phyloP scores from a whole-genome alignment of 257 asterid species.

The Przewalskia tangutica region DNA sequence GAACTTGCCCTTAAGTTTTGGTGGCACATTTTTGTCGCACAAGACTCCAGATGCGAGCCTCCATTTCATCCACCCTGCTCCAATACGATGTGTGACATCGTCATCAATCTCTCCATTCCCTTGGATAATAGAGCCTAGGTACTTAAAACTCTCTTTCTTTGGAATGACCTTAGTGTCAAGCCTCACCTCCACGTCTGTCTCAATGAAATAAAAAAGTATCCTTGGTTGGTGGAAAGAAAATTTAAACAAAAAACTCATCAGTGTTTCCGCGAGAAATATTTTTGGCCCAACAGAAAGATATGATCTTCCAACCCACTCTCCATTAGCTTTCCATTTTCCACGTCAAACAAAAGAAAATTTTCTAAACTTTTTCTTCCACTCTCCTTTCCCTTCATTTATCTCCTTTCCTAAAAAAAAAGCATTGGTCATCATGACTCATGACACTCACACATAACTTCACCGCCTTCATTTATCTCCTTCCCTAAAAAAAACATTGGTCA shows the following conservation, averaged over 20 bases:
- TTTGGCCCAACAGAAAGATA: background rate
- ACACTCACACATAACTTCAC: background rate
- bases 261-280: background rate
- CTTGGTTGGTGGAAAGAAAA: background rate
- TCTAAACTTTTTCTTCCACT: background rate
- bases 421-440: background rate
- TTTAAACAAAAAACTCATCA: background rate
- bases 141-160: too few species aligned
- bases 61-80: too few species aligned
- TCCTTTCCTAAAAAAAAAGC: background rate
- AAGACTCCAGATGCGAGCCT: too few species aligned
- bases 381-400: background rate
- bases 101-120: too few species aligned
- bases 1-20: too few species aligned
- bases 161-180: too few species aligned
- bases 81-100: too few species aligned
- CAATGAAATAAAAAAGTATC: background rate
- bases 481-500: background rate
- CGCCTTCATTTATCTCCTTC: background rate
- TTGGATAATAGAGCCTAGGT: too few species aligned
- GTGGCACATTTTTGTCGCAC: too few species aligned
- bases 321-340: background rate
- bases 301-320: background rate
- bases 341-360: background rate
- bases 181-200: too few species aligned